Evolutionary conservation across 2,329 filamentous ascomycete genomes (phyloP).

Genomic region (Cordyceps tenuipes): DNA sequence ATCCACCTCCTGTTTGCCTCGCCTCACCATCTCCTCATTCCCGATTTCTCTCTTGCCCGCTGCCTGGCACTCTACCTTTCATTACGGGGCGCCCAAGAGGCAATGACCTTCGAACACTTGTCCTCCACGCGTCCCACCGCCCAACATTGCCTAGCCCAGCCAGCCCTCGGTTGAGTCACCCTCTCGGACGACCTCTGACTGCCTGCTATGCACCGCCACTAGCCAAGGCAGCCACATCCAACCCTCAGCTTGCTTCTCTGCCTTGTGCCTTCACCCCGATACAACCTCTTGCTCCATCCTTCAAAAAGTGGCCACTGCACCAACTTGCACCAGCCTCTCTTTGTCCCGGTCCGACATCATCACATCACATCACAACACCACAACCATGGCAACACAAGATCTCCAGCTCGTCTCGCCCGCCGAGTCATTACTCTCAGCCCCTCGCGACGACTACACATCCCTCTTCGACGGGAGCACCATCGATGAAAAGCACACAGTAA

Average conservation of each 20-base stretch:
- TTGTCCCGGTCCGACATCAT: not conserved
- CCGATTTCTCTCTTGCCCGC: not conserved
- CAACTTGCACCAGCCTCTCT: not conserved
- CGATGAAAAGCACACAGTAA: slow-evolving; percentile 25
- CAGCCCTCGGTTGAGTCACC: slow-evolving; percentile 8
- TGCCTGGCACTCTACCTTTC: not conserved
- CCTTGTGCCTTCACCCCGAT: slow-evolving; percentile 15
- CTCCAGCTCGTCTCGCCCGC: slow-evolving; percentile 35
- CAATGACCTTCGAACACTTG: slow-evolving; percentile 20
- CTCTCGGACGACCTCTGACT: too few species aligned
- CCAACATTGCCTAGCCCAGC: slow-evolving; percentile 4
- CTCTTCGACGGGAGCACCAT: slow-evolving; percentile 34
- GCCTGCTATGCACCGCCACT: slow-evolving; percentile 13
- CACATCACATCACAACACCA: slow-evolving; percentile 10
- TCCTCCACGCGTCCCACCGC: slow-evolving; percentile 15
- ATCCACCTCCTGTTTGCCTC: slow-evolving; percentile 16
- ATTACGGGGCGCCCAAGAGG: slow-evolving; percentile 9
- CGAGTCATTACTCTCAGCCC: slow-evolving; percentile 45
- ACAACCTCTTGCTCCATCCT: slow-evolving; percentile 1
- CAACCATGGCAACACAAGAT: slow-evolving; percentile 10
- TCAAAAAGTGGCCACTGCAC: not conserved
- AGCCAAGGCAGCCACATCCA: not conserved
- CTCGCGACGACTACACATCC: slow-evolving; percentile 40
- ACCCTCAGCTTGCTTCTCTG: slow-evolving; percentile 10
- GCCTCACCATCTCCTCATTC: not conserved